Conservation (phyloP, 176 grass and related monocot genomes). For the Dendrocalamus sinicus region DNA sequence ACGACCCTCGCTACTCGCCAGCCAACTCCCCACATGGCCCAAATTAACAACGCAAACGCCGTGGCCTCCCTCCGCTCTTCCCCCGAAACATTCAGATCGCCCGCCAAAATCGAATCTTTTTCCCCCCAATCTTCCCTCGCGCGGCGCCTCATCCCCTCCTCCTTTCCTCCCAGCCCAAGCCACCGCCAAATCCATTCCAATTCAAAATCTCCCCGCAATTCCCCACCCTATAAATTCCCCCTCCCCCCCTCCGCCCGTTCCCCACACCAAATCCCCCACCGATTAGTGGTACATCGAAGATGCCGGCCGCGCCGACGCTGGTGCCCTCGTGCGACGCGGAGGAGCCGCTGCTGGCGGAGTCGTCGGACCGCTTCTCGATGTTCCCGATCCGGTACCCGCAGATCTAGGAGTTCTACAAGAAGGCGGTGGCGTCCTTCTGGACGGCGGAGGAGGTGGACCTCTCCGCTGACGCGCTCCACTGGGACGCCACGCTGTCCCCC, state of each 20-base stretch:
- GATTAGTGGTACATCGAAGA: conserved; percentile 15
- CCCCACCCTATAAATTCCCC: conserved; percentile 37
- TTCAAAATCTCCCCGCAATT: conserved; percentile 44
- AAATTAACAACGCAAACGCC: background rate
- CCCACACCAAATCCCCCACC: background rate
- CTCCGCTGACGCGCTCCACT: conserved; percentile 67
- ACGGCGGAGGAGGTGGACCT: conserved; percentile 85
- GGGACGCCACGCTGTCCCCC: conserved; percentile 56
- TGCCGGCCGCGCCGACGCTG: conserved; percentile 58
- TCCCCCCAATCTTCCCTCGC: conserved; percentile 43
- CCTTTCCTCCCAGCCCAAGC: conserved; percentile 58
- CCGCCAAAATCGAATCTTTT: conserved; percentile 40
- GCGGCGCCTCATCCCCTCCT: conserved; percentile 47
- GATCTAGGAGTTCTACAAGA: conserved; percentile 95
- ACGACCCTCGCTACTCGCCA: too few relatives aligned
- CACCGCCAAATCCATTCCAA: conserved; percentile 40
- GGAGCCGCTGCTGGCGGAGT: conserved; percentile 77
- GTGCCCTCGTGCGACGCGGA: conserved; percentile 64
- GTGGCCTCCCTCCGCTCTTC: background rate
- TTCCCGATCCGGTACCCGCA: conserved; percentile 69
- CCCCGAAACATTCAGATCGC: conserved; percentile 45
- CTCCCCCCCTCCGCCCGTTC: background rate
- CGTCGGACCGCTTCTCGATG: conserved; percentile 77
- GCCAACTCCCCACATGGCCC: too few relatives aligned
- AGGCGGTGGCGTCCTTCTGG: conserved; percentile 89